These are phyloP conservation scores for Dalbergia cultrata DNA, from an alignment of 306 rosid species.

Conservation along the genomic window DNA sequence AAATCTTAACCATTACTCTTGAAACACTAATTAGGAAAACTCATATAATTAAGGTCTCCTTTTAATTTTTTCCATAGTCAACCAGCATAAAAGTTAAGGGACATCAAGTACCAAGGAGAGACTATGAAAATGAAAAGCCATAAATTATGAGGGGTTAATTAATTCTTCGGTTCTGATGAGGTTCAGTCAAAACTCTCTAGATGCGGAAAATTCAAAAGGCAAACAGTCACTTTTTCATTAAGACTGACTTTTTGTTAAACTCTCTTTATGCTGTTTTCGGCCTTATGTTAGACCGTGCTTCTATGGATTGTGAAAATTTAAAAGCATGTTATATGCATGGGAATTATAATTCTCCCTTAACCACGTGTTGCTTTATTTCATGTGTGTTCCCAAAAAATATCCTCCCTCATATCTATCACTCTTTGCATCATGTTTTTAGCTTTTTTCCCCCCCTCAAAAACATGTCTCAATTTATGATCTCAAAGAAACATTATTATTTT, in stretches of 20 bases:
- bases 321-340: neutral
- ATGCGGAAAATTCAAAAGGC: constrained; percentile 7
- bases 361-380: neutral
- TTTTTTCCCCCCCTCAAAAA: too few relatives aligned
- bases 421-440: too few relatives aligned
- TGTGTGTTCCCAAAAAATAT: neutral
- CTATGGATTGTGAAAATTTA: neutral
- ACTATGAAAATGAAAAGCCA: constrained; percentile 11
- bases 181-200: constrained; percentile 36
- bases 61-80: neutral
- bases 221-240: neutral
- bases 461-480: too few relatives aligned
- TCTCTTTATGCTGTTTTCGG: neutral
- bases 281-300: neutral
- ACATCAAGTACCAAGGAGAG: neutral
- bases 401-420: too few relatives aligned
- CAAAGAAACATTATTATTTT: too few relatives aligned
- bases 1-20: too few relatives aligned
- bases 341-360: neutral
- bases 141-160: constrained; percentile 23
- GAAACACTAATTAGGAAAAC: too few relatives aligned
- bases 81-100: constrained; percentile 32
- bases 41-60: neutral
- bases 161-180: constrained; percentile 35
- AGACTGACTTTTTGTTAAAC: neutral